Evolutionary conservation across 2,329 filamentous ascomycete genomes (phyloP).

Genomic region (Didymella exigua): DNA sequence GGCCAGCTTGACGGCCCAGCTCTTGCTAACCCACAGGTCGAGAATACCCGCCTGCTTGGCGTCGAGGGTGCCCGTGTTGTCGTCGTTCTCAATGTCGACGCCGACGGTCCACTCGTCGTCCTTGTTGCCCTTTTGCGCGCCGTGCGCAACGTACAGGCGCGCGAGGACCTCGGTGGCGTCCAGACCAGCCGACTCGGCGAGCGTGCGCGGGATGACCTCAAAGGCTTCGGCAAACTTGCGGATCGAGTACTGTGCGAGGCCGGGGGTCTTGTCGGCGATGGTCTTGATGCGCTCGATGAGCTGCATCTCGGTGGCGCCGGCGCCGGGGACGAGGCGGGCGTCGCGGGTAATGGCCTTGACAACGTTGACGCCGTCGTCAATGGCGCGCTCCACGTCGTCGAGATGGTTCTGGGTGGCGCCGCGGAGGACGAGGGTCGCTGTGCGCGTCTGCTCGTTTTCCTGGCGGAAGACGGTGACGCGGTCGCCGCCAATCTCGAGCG

Average conservation of each 20-base stretch:
- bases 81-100: constrained; percentile 90
- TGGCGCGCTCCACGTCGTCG: constrained; percentile 93
- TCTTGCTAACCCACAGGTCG: constrained; percentile 89
- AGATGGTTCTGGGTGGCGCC: constrained; percentile 98
- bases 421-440: constrained; percentile 89
- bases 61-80: constrained; percentile 81
- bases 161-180: constrained; percentile 97
- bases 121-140: constrained; percentile 58
- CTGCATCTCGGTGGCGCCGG: constrained; percentile 92
- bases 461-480: constrained; percentile 98
- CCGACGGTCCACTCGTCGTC: constrained; percentile 86
- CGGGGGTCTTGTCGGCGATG: constrained; percentile 89
- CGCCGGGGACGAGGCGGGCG: constrained; percentile 86
- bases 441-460: constrained; percentile 89
- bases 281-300: constrained; percentile 90
- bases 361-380: constrained; percentile 97
- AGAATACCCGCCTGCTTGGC: constrained; percentile 87
- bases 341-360: constrained; percentile 98
- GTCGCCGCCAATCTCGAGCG: constrained; percentile 95
- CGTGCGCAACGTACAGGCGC: constrained; percentile 89
- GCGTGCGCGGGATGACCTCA: constrained; percentile 90
- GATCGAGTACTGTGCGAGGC: constrained; percentile 93
- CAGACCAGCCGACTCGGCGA: constrained; percentile 92
- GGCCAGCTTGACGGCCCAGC: constrained; percentile 95
- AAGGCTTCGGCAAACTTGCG: constrained; percentile 97